A percentile compares a stretch with the other conserved stretches of the same genome.
Conservation (phyloP, 768 basidiomycete genomes). For the Mycena vulgaris region DNA sequence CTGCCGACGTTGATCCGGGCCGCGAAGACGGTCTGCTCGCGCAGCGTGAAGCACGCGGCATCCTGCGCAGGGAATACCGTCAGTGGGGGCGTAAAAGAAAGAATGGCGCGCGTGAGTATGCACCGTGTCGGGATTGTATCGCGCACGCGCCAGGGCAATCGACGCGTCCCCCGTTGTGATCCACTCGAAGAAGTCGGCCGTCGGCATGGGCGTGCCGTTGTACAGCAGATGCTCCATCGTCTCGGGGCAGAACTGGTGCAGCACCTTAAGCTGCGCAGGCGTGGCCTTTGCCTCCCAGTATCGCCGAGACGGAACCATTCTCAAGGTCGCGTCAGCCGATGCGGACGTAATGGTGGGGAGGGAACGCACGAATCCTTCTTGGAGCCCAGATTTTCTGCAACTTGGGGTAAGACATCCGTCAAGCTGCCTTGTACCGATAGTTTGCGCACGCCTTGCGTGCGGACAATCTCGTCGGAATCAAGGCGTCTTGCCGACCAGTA, state of each 20-base stretch:
- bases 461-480: neutral
- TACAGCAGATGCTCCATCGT: neutral
- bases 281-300: neutral
- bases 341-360: too few relatives aligned
- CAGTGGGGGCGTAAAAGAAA: neutral
- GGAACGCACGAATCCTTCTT: neutral
- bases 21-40: neutral
- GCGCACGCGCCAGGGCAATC: slow-evolving; percentile 10
- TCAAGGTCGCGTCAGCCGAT: neutral
- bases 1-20: neutral
- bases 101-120: neutral
- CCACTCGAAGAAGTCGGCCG: slow-evolving; percentile 13
- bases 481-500: slow-evolving; percentile 7
- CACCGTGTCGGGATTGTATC: slow-evolving; percentile 10
- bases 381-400: neutral
- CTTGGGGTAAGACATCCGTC: neutral
- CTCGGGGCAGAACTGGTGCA: neutral
- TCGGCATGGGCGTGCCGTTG: slow-evolving; percentile 8
- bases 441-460: neutral
- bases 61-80: neutral
- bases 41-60: neutral
- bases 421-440: neutral
- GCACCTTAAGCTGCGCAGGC: neutral
- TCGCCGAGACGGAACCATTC: neutral
- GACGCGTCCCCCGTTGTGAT: slow-evolving; percentile 7